Evolutionary conservation across 2,329 filamentous ascomycete genomes (phyloP).

Genomic region (Coleophoma crateriformis): DNA sequence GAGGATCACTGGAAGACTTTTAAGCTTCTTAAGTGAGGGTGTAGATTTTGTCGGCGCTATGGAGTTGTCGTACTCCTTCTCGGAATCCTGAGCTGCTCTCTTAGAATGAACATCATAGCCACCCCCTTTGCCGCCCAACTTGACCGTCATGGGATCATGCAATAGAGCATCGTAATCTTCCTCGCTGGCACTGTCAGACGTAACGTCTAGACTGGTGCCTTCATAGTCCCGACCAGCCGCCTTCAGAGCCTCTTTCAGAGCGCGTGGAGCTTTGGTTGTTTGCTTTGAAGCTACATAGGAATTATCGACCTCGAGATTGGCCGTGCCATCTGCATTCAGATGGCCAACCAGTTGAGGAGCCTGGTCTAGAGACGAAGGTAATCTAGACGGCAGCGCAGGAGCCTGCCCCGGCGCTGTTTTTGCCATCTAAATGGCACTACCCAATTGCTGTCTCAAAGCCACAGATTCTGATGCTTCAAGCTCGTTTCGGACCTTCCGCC

Average conservation of each 20-base stretch:
- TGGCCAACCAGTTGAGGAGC: conserved; percentile 12
- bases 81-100: conserved; percentile 3
- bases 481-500: no score
- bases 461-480: no score
- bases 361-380: conserved; percentile 11
- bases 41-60: conserved; percentile 6
- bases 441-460: not conserved
- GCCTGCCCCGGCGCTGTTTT: not conserved
- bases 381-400: not conserved
- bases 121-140: conserved; percentile 27
- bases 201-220: conserved; percentile 8
- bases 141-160: conserved; percentile 18
- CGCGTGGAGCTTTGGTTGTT: conserved; percentile 12
- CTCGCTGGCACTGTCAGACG: conserved; percentile 20
- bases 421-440: no score
- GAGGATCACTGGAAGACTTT: conserved; percentile 22
- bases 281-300: conserved; percentile 1
- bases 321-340: conserved; percentile 15
- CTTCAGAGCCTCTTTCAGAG: conserved; percentile 20
- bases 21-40: conserved; percentile 10
- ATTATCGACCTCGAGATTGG: conserved; percentile 9
- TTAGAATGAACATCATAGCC: conserved; percentile 21
- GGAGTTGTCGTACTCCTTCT: conserved; percentile 15
- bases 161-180: conserved; percentile 24
- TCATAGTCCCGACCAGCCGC: conserved; percentile 3